phyloP scores from a whole-genome alignment of 441 rosid species.

The Dalechampia spathulata region DNA sequence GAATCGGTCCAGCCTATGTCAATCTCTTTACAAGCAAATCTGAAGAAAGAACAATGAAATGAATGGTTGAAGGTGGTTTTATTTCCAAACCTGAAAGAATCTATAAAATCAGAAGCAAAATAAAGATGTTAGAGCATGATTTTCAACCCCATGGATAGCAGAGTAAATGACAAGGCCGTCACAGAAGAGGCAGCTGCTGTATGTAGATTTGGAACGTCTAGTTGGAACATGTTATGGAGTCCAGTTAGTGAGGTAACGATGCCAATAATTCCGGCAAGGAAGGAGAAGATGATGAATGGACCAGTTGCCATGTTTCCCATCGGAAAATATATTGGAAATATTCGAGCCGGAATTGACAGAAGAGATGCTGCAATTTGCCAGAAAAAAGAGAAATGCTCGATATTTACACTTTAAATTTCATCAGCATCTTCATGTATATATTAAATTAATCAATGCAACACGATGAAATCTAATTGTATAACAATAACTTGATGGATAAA shows the following conservation, averaged over 20 bases:
- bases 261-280: constrained; percentile 74
- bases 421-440: too few species aligned
- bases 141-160: constrained; percentile 81
- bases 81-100: too few species aligned
- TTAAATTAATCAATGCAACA: too few species aligned
- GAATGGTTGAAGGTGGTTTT: too few species aligned
- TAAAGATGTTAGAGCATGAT: not conserved
- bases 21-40: too few species aligned
- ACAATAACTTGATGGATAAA: too few species aligned
- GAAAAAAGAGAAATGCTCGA: too few species aligned
- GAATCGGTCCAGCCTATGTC: too few species aligned
- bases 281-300: constrained; percentile 53
- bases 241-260: constrained; percentile 68
- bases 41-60: too few species aligned
- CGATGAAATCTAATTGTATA: too few species aligned
- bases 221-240: constrained; percentile 35
- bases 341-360: constrained; percentile 54
- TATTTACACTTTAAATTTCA: too few species aligned
- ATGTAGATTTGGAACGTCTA: constrained; percentile 42
- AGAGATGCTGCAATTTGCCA: constrained; percentile 74
- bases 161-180: constrained; percentile 56
- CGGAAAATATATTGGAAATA: constrained; percentile 80
- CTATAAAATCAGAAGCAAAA: not conserved
- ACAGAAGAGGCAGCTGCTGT: constrained; percentile 68
- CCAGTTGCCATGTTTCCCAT: constrained; percentile 89